phyloP scores from a whole-genome alignment of 2,329 filamentous ascomycete genomes.

The Dissoconium aciculare region DNA sequence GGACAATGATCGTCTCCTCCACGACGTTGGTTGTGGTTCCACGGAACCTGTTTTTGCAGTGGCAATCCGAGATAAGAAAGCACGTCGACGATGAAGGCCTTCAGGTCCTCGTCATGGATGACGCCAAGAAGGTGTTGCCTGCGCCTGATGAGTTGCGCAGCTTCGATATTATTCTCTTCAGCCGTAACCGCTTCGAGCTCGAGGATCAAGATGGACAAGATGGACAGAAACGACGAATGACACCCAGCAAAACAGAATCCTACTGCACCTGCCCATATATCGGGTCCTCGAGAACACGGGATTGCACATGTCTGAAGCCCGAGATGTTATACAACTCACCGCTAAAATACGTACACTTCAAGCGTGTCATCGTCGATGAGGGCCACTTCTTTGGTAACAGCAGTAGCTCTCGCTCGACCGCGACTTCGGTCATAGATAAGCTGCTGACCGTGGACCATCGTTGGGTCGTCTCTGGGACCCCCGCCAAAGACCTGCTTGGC shows the following conservation, averaged over 20 bases:
- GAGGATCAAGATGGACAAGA: constrained; percentile 43
- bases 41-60: constrained; percentile 69
- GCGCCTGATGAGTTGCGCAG: constrained; percentile 41
- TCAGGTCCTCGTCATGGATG: constrained; percentile 45
- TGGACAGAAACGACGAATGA: constrained; percentile 27
- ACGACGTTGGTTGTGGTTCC: constrained; percentile 69
- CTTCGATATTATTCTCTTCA: constrained; percentile 68
- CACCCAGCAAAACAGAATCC: constrained; percentile 9
- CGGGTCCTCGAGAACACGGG: constrained; percentile 27
- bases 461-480: constrained; percentile 86
- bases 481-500: constrained; percentile 68
- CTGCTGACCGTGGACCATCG: constrained; percentile 49
- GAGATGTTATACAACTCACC: constrained; percentile 41
- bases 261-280: constrained; percentile 30
- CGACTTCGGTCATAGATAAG: constrained; percentile 34
- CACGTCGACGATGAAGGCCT: constrained; percentile 50
- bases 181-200: constrained; percentile 55
- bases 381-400: constrained; percentile 65
- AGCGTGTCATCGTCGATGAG: constrained; percentile 82
- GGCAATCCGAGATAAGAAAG: constrained; percentile 64
- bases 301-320: constrained; percentile 31
- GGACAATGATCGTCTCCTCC: constrained; percentile 47
- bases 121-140: constrained; percentile 40
- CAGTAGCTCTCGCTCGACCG: constrained; percentile 39
- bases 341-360: constrained; percentile 61